Evolutionary conservation across 148 eudicot species (phyloP).

Genomic region (Chenopodium quinoa): DNA sequence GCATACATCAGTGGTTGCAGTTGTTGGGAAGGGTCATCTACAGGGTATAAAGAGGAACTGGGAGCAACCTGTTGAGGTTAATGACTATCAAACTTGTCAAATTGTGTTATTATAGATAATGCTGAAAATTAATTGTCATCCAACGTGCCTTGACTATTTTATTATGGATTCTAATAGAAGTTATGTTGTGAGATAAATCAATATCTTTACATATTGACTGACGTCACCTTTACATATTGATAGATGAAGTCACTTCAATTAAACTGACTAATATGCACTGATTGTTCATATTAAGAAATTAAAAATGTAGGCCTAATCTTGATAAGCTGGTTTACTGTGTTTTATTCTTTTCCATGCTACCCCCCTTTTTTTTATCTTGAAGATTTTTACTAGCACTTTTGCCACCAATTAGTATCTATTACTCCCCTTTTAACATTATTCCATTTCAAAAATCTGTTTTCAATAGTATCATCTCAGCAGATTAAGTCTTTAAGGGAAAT

Average conservation of each 20-base stretch:
- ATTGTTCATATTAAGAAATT: not conserved
- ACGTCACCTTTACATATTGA: not conserved
- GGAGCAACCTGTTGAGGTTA: slow-evolving; percentile 87
- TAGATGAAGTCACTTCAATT: not conserved
- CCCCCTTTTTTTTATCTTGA: not conserved
- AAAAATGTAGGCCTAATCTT: not conserved
- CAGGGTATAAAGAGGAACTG: slow-evolving; percentile 82
- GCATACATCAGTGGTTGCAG: slow-evolving; percentile 92
- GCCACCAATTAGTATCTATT: too few species aligned
- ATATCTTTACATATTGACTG: not conserved
- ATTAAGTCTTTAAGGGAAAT: not conserved
- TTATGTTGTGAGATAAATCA: not conserved
- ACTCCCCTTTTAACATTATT: not conserved
- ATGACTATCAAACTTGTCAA: slow-evolving; percentile 8
- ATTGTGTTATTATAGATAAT: not conserved
- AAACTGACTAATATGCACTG: not conserved
- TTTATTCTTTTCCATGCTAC: not conserved
- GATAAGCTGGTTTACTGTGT: not conserved
- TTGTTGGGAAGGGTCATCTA: slow-evolving; percentile 94
- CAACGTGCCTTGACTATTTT: not conserved
- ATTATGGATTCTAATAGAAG: not conserved
- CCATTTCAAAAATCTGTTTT: not conserved
- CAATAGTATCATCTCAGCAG: not conserved
- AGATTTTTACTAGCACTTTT: not conserved
- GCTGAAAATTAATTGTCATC: not conserved